Percentiles rank a stretch among this genome's conserved stretches.
Conservation (phyloP, 2,329 filamentous ascomycete species). For the Rhynchosporium secalis region DNA sequence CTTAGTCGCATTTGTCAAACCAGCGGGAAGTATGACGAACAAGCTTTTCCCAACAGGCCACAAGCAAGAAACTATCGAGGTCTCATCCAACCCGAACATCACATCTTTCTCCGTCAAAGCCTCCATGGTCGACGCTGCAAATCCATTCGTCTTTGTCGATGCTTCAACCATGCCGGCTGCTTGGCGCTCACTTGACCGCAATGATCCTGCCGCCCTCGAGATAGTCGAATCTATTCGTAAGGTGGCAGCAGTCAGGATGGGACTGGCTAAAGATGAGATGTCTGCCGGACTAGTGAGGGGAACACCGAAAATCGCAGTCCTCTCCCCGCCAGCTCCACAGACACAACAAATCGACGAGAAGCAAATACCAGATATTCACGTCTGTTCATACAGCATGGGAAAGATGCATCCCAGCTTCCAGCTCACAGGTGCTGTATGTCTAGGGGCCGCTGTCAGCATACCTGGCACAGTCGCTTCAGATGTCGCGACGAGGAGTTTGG, state of each 20-base stretch:
- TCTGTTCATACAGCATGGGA: conserved; percentile 51
- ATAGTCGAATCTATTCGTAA: conserved; percentile 53
- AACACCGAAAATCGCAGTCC: conserved; percentile 58
- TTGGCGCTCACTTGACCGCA: conserved; percentile 44
- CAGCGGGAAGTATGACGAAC: conserved; percentile 60
- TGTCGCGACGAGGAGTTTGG: not conserved
- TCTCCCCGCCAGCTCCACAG: conserved; percentile 40
- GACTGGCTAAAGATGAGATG: conserved; percentile 47
- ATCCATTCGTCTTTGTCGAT: conserved; percentile 53
- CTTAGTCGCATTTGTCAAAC: conserved; percentile 58
- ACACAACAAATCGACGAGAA: not conserved
- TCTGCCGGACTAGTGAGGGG: conserved; percentile 40
- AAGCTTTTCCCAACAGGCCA: conserved; percentile 57
- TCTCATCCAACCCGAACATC: not conserved
- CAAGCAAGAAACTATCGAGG: conserved; percentile 43
- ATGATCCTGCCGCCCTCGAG: conserved; percentile 35
- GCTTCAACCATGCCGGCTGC: conserved; percentile 47
- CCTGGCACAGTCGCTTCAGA: conserved; percentile 43
- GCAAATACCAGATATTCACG: conserved; percentile 43
- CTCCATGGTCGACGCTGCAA: conserved; percentile 43
- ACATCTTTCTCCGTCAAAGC: conserved; percentile 39
- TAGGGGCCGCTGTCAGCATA: conserved; percentile 48
- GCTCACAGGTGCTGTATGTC: conserved; percentile 51
- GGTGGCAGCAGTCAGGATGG: conserved; percentile 58
- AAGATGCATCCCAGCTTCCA: conserved; percentile 53